Conservation (phyloP, 2,329 filamentous ascomycete species). For the Ceratocystis papillata region DNA sequence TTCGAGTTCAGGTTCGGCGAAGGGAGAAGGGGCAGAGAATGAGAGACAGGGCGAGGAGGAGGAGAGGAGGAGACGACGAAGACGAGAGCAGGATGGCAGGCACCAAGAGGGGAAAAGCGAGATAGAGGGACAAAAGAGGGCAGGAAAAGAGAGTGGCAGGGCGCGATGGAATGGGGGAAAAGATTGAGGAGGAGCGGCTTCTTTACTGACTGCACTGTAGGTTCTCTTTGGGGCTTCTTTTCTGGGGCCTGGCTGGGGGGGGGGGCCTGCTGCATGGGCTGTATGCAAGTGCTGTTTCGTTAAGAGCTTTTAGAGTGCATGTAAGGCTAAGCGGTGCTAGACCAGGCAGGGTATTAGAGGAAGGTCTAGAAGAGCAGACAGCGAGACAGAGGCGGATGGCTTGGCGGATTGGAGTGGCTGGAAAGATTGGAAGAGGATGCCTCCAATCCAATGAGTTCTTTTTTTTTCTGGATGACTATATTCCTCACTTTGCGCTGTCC, state of each 20-base stretch:
- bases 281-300: not conserved
- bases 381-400: not conserved
- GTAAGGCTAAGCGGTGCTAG: not conserved
- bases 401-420: too few relatives aligned
- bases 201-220: not conserved
- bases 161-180: constrained; percentile 10
- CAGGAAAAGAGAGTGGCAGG: constrained; percentile 10
- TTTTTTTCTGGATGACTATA: too few relatives aligned
- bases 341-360: not conserved
- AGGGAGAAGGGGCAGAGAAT: not conserved
- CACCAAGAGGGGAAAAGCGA: not conserved
- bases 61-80: not conserved
- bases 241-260: not conserved
- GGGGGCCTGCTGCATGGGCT: not conserved
- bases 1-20: not conserved
- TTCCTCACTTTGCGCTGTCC: too few relatives aligned
- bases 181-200: constrained; percentile 4
- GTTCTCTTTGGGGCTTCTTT: constrained; percentile 10
- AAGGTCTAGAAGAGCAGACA: not conserved
- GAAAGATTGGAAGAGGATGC: too few relatives aligned
- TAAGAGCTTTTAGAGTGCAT: not conserved
- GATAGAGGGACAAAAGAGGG: constrained; percentile 3
- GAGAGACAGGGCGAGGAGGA: not conserved
- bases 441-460: too few relatives aligned
- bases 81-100: not conserved